Evolutionary conservation across 2,329 filamentous ascomycete species (phyloP), one percentile per base, ranked within the genome.

Genomic region (Ascocoryne sarcoides): DNA sequence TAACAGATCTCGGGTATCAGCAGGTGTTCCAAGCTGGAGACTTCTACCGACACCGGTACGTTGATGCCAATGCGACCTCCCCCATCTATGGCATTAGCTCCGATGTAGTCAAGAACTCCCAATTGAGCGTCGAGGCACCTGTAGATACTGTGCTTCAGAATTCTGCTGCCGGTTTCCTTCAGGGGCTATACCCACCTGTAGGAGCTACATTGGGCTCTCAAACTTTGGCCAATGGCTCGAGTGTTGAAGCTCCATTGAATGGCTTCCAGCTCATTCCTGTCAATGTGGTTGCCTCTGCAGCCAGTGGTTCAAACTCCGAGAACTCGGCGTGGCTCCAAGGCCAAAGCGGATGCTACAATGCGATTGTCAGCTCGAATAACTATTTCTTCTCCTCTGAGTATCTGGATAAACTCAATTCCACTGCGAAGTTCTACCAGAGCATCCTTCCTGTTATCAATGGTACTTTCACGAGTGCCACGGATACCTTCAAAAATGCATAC

Each of bases 211-310:
- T 68, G 0, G 68, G 70, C 8, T 63, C 69, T 26, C 71, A 84
- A 62, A 76, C 67, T 2, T 73, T 95, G 30, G 76, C 75, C 53
- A 88, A 94, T 61, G 82, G 82, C 36, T 75, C 74, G 16, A 66
- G 63, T 3, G 67, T 89, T 10, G 65, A 76, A 42, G 67, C 78
- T 1, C 87, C 89, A 0, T 65, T 94, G 56, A 69, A 76, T 45
- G 88, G 88, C 18, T 94, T 88, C 60, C 89, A 95, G 63, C 75
- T 92, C 46, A 82, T 94, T 50, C 84, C 85, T 14, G 68, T 95
- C 40, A 73, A 79, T 44, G 65, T 74, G 3, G 69, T 83, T 19
- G 60, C 67, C 2, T 69, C 67, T 2, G 76, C 54, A 14, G 44
- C 60, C 8, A 70, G 74, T 10, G 71, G 77, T 39, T 64, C 68